Conservation (phyloP, 2,329 filamentous ascomycete species). For the Neonectria sp. region DNA sequence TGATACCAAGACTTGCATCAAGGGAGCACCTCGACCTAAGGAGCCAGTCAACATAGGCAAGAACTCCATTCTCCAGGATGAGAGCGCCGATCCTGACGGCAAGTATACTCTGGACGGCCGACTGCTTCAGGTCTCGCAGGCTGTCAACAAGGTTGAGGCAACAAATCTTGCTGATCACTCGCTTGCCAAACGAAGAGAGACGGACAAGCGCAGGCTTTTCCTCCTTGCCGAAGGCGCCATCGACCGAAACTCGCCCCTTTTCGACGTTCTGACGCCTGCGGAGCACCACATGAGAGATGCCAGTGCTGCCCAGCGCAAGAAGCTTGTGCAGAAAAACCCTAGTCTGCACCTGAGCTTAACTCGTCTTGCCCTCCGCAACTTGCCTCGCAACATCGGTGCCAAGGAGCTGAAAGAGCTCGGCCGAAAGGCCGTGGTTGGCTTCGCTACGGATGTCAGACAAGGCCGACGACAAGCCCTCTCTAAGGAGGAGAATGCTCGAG, state of each 20-base stretch:
- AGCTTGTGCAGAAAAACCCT: constrained; percentile 91
- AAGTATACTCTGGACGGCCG: constrained; percentile 93
- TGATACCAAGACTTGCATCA: constrained; percentile 84
- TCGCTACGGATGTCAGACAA: constrained; percentile 89
- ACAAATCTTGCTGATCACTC: constrained; percentile 80
- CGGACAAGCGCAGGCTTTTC: constrained; percentile 92
- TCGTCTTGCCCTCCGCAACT: constrained; percentile 90
- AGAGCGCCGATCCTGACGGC: constrained; percentile 84
- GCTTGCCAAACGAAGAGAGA: constrained; percentile 75
- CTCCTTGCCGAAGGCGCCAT: constrained; percentile 91
- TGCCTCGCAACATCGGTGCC: constrained; percentile 85
- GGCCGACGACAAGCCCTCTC: constrained; percentile 84
- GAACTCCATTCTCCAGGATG: constrained; percentile 90
- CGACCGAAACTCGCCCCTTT: constrained; percentile 81
- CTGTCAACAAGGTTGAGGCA: constrained; percentile 88
- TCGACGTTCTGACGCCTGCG: constrained; percentile 80
- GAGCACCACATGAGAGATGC: constrained; percentile 92
- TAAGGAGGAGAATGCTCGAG: constrained; percentile 89
- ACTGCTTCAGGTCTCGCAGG: constrained; percentile 85
- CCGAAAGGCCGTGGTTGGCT: constrained; percentile 92
- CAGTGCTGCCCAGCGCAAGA: constrained; percentile 89
- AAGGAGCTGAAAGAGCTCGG: constrained; percentile 94
- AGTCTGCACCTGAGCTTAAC: constrained; percentile 90
- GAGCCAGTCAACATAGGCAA: constrained; percentile 67
- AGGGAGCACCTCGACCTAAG: constrained; percentile 76